Percentiles rank a stretch among this genome's conserved stretches.
These are phyloP conservation scores for Fusarium sp. DNA, from an alignment of 2,329 filamentous ascomycete species.

Conservation along the genomic window DNA sequence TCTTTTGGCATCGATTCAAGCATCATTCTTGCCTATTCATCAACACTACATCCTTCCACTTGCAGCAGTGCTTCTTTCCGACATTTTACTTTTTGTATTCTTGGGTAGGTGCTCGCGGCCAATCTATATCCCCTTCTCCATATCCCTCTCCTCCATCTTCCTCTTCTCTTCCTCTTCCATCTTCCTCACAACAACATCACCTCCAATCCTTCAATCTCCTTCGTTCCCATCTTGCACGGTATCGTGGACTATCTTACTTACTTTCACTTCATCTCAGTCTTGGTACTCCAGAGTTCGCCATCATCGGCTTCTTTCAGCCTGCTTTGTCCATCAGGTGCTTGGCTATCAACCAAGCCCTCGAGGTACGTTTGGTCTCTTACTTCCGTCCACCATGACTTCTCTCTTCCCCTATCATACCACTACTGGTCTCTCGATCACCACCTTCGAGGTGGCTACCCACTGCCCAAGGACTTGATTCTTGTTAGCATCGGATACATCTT, in stretches of 20 bases:
- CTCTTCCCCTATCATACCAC: background rate
- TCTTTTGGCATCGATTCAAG: conserved; percentile 25
- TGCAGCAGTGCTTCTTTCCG: conserved; percentile 32
- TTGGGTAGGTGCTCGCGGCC: conserved; percentile 38
- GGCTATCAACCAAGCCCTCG: conserved; percentile 41
- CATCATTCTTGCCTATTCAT: conserved; percentile 41
- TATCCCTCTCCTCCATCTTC: conserved; percentile 3
- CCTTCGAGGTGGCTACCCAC: too few relatives aligned
- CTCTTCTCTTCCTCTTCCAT: conserved; percentile 32
- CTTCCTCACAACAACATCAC: conserved; percentile 62
- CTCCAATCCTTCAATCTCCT: conserved; percentile 53
- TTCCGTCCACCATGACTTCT: background rate
- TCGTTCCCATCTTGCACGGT: conserved; percentile 65
- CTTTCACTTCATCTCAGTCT: conserved; percentile 66
- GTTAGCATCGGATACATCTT: background rate
- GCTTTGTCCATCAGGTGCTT: conserved; percentile 47
- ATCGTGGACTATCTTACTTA: conserved; percentile 70
- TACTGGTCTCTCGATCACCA: too few relatives aligned
- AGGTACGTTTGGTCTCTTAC: conserved; percentile 39
- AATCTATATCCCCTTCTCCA: background rate
- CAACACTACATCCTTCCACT: conserved; percentile 25
- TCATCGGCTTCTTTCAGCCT: conserved; percentile 48
- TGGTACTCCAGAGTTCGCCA: conserved; percentile 61
- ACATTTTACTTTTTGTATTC: conserved; percentile 25
- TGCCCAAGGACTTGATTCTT: background rate